Conservation (phyloP, 2,329 filamentous ascomycete genomes). For the Fusarium bulbicola region DNA sequence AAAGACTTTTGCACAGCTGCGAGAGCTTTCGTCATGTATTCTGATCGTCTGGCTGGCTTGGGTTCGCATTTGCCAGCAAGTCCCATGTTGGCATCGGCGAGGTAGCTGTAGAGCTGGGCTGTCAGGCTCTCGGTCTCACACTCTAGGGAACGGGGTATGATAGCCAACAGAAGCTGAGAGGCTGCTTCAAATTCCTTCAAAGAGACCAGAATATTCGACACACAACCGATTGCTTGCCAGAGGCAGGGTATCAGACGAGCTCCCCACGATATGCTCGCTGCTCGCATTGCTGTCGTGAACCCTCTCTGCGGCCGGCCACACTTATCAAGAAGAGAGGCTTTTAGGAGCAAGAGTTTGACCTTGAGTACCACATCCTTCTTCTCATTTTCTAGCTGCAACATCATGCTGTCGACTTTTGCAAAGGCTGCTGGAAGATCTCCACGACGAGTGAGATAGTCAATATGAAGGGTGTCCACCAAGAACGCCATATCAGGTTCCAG, state of each 20-base stretch:
- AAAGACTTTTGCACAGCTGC: conserved; percentile 71
- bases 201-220: conserved; percentile 75
- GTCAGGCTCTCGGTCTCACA: conserved; percentile 69
- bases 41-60: conserved; percentile 58
- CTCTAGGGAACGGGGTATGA: conserved; percentile 81
- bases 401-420: conserved; percentile 56
- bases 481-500: conserved; percentile 63
- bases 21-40: conserved; percentile 67
- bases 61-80: conserved; percentile 66
- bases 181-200: conserved; percentile 77
- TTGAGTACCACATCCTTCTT: conserved; percentile 69
- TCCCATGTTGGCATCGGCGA: conserved; percentile 83
- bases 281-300: conserved; percentile 80
- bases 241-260: conserved; percentile 74
- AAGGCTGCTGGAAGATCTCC: conserved; percentile 60
- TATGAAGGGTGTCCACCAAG: conserved; percentile 60
- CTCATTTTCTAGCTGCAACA: conserved; percentile 54
- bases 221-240: conserved; percentile 74
- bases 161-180: conserved; percentile 68
- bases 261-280: conserved; percentile 77
- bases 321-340: conserved; percentile 74
- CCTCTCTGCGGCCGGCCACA: conserved; percentile 76
- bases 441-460: conserved; percentile 60
- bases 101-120: conserved; percentile 72
- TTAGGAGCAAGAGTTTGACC: conserved; percentile 76